These are phyloP conservation scores for Coemansia sp. DNA, from an alignment of 192 early-diverging fungal genomes.

Conservation along the genomic window DNA sequence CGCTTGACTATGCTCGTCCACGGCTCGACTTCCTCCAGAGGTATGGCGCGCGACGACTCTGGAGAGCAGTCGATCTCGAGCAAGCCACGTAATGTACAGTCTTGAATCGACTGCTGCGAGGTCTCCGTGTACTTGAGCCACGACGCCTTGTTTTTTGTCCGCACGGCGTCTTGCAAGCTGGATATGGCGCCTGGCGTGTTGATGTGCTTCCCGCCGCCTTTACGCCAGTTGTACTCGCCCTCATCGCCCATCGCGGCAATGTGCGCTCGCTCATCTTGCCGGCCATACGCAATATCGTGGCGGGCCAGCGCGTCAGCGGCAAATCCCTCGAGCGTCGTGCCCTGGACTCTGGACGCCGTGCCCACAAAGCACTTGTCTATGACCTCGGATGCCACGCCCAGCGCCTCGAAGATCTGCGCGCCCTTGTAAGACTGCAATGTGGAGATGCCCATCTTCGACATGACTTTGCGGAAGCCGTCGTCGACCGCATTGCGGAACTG, in stretches of 20 bases:
- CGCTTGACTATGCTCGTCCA: constrained; percentile 97
- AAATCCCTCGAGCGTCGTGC: constrained; percentile 77
- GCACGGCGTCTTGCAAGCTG: constrained; percentile 94
- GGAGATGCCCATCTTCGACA: constrained; percentile 99
- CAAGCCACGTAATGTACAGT: constrained; percentile 93
- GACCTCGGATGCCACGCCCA: constrained; percentile 88
- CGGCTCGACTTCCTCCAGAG: constrained; percentile 95
- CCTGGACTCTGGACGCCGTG: constrained; percentile 94
- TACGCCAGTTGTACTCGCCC: constrained; percentile 97
- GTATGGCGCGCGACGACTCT: constrained; percentile 61
- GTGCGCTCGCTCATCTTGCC: constrained; percentile 59
- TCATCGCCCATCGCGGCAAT: constrained; percentile 83
- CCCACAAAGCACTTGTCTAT: constrained; percentile 92
- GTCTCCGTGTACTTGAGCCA: constrained; percentile 86
- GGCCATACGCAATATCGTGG: constrained; percentile 85
- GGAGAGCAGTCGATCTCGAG: constrained; percentile 73
- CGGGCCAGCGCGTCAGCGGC: constrained; percentile 86
- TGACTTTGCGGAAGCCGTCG: constrained; percentile 97
- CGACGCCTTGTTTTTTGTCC: constrained; percentile 84
- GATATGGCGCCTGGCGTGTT: constrained; percentile 89
- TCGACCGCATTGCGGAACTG: constrained; percentile 89
- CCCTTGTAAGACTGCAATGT: constrained; percentile 98
- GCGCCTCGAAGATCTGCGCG: constrained; percentile 98
- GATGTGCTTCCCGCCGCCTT: constrained; percentile 90
- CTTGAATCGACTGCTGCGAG: constrained; percentile 80